Conservation (phyloP, 2,329 filamentous ascomycete species). For the Proliferodiscus dingleyae region DNA sequence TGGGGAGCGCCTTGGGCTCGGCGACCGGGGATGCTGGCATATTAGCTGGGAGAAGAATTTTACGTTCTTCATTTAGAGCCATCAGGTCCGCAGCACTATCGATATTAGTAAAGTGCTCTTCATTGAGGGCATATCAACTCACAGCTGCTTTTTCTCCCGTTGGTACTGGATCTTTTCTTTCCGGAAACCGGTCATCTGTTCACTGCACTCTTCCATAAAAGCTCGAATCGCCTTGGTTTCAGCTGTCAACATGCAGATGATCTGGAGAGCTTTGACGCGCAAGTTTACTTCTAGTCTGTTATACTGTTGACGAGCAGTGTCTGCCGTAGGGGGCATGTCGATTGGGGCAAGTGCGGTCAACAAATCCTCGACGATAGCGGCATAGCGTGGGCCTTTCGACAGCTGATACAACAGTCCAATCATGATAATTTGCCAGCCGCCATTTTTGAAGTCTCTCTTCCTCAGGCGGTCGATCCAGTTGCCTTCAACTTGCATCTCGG, state of each 20-base stretch:
- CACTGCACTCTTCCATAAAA: conserved; percentile 87
- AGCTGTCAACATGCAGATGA: conserved; percentile 79
- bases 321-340: conserved; percentile 66
- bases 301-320: conserved; percentile 71
- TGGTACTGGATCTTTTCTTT: conserved; percentile 96
- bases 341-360: conserved; percentile 76
- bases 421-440: conserved; percentile 88
- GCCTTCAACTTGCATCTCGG: conserved; percentile 67
- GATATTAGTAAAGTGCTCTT: conserved; percentile 27
- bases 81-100: conserved; percentile 65
- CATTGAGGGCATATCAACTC: conserved; percentile 33
- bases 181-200: conserved; percentile 88
- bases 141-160: conserved; percentile 65
- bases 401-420: conserved; percentile 82
- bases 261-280: conserved; percentile 74
- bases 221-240: conserved; percentile 81
- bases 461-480: conserved; percentile 83
- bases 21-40: conserved; percentile 59
- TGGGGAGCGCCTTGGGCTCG: conserved; percentile 39
- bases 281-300: conserved; percentile 74
- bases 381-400: conserved; percentile 67
- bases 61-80: conserved; percentile 65
- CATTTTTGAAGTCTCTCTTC: conserved; percentile 78
- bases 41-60: conserved; percentile 68
- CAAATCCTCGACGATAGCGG: conserved; percentile 71